Percentiles rank a stretch among this genome's conserved stretches.
These are phyloP conservation scores for Naganishia sp. DNA, from an alignment of 1,284 basidiomycete species.

Conservation along the genomic window DNA sequence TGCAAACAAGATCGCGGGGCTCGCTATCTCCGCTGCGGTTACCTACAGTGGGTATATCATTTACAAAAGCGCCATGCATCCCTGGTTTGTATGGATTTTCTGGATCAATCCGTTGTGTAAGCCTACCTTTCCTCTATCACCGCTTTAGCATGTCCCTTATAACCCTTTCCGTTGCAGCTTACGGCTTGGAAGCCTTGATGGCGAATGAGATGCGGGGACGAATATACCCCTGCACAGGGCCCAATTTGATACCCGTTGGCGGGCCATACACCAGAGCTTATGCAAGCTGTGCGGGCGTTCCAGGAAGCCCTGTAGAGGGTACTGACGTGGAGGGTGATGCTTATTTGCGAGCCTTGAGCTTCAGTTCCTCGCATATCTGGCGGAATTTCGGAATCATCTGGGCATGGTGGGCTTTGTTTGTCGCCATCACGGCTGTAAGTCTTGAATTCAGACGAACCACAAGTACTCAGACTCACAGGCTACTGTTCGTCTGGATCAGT, in stretches of 20 bases:
- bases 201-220: slow-evolving; percentile 56
- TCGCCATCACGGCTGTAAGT: slow-evolving; percentile 63
- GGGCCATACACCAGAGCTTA: slow-evolving; percentile 46
- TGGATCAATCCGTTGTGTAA: slow-evolving; percentile 15
- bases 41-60: slow-evolving; percentile 13
- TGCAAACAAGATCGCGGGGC: slow-evolving; percentile 7
- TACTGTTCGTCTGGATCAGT: slow-evolving; percentile 36
- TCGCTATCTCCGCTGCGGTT: neutral
- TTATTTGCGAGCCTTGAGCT: slow-evolving; percentile 67
- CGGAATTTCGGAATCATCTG: slow-evolving; percentile 24
- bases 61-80: slow-evolving; percentile 13
- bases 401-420: slow-evolving; percentile 55
- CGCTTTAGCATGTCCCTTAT: neutral
- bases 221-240: slow-evolving; percentile 47
- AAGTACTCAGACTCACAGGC: slow-evolving; percentile 47
- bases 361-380: slow-evolving; percentile 60
- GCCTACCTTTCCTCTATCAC: neutral
- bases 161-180: neutral
- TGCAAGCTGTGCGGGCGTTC: slow-evolving; percentile 49
- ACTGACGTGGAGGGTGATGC: slow-evolving; percentile 55
- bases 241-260: slow-evolving; percentile 41
- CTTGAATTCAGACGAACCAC: neutral
- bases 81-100: slow-evolving; percentile 20
- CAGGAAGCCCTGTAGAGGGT: slow-evolving; percentile 44
- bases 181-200: slow-evolving; percentile 54